Percentiles rank a stretch among this genome's conserved stretches.
Evolutionary conservation across 371 early-diverging fungal genomes (phyloP).

Genomic region (Apophysomyces variabilis): DNA sequence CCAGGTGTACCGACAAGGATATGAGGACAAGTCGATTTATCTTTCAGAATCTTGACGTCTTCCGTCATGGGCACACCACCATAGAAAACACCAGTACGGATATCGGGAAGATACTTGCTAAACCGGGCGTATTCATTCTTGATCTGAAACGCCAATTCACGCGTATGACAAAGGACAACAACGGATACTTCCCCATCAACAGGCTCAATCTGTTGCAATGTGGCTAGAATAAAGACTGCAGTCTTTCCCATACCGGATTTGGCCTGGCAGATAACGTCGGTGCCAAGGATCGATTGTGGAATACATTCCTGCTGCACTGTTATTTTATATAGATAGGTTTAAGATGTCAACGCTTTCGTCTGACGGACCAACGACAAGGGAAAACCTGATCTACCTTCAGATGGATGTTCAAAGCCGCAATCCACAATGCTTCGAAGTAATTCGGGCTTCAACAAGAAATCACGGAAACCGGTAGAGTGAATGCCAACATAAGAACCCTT

Average conservation of each 20-base stretch:
- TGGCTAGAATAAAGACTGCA: constrained; percentile 96
- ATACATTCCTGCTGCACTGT: constrained; percentile 98
- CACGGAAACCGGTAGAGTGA: constrained; percentile 98
- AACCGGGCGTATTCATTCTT: constrained; percentile 94
- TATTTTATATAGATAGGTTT: not conserved
- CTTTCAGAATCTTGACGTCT: constrained; percentile 82
- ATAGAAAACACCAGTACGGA: constrained; percentile 92
- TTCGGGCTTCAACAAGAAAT: constrained; percentile 97
- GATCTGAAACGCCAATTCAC: constrained; percentile 98
- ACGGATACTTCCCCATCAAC: constrained; percentile 82
- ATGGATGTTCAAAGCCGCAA: constrained; percentile 99
- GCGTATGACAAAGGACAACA: constrained; percentile 96
- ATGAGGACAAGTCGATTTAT: constrained; percentile 85
- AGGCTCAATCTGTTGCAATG: constrained; percentile 95
- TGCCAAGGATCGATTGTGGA: constrained; percentile 95
- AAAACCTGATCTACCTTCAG: constrained; percentile 73
- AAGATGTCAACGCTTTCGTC: not conserved
- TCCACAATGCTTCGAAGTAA: constrained; percentile 94
- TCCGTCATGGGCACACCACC: constrained; percentile 85
- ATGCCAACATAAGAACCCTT: constrained; percentile 98
- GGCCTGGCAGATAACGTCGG: constrained; percentile 98
- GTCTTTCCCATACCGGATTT: constrained; percentile 99
- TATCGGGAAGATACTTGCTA: constrained; percentile 93
- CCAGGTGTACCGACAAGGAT: constrained; percentile 99
- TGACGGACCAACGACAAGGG: not conserved